A percentile compares a stretch with the other conserved stretches of the same genome.
These are phyloP conservation scores for Syzygium oleosum DNA, from an alignment of 345 rosid genomes.

Conservation along the genomic window DNA sequence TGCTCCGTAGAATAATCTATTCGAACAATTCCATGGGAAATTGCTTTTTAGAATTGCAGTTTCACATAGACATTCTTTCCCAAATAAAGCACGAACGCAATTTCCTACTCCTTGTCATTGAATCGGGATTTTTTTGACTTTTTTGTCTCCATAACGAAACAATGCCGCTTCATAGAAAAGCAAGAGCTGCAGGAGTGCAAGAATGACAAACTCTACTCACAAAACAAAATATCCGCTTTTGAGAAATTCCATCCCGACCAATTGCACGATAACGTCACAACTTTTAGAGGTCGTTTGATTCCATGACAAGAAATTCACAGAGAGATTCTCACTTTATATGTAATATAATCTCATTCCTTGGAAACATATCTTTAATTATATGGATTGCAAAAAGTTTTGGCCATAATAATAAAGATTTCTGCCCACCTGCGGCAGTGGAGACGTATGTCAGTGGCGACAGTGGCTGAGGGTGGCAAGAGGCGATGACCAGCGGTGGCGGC, in stretches of 20 bases:
- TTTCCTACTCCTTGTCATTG: not conserved
- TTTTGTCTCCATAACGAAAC: too few relatives aligned
- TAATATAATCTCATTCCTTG: not conserved
- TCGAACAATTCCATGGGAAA: not conserved
- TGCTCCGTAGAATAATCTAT: too few relatives aligned
- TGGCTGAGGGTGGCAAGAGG: not conserved
- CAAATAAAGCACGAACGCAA: not conserved
- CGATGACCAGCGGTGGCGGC: not conserved
- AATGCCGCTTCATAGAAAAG: not conserved
- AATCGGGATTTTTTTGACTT: fast-evolving
- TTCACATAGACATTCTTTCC: not conserved
- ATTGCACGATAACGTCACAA: not conserved
- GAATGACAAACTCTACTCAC: not conserved
- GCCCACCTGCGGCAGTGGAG: not conserved
- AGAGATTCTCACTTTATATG: not conserved
- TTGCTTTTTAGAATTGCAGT: not conserved
- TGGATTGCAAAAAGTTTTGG: not conserved
- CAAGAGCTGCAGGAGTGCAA: not conserved
- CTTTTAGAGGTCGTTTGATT: not conserved
- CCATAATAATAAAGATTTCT: not conserved
- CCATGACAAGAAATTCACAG: not conserved
- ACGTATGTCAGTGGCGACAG: not conserved
- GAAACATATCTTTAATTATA: not conserved
- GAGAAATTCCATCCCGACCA: not conserved
- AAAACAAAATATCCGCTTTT: not conserved